phyloP scores from a whole-genome alignment of 2,329 filamentous ascomycete species.

The Colletotrichum lindemuthianum region DNA sequence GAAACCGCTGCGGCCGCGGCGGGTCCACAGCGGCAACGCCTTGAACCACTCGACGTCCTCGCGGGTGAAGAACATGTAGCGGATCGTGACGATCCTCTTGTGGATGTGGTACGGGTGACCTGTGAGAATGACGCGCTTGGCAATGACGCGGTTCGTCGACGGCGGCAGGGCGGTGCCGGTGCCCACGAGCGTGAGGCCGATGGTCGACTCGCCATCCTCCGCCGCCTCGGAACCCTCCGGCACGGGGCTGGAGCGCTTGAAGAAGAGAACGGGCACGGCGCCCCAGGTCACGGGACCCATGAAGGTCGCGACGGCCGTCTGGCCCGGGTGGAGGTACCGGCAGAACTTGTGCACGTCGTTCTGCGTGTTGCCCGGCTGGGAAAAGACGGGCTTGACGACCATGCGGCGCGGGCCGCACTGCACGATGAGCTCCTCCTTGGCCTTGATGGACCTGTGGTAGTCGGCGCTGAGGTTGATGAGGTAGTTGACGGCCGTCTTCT shows the following conservation, averaged over 20 bases:
- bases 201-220: conserved; percentile 48
- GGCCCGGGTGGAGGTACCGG: conserved; percentile 89
- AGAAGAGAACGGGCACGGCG: conserved; percentile 88
- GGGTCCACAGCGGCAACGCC: conserved; percentile 93
- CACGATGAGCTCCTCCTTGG: conserved; percentile 91
- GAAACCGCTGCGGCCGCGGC: conserved; percentile 85
- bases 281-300: conserved; percentile 94
- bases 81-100: conserved; percentile 94
- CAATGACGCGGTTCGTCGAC: conserved; percentile 80
- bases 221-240: conserved; percentile 53
- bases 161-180: conserved; percentile 89
- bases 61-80: conserved; percentile 99
- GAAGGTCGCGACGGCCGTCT: conserved; percentile 88
- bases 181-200: conserved; percentile 77
- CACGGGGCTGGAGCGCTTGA: conserved; percentile 66
- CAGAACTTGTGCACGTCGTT: conserved; percentile 99
- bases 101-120: conserved; percentile 99
- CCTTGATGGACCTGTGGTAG: conserved; percentile 79
- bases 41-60: conserved; percentile 99
- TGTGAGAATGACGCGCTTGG: conserved; percentile 92
- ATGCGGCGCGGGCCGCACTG: conserved; percentile 91
- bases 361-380: conserved; percentile 85
- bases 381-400: conserved; percentile 90
- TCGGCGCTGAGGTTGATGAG: conserved; percentile 87
- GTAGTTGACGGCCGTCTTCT: conserved; percentile 89